phyloP scores from a whole-genome alignment of 139 green algal species.

The Bryopsis sp. region DNA sequence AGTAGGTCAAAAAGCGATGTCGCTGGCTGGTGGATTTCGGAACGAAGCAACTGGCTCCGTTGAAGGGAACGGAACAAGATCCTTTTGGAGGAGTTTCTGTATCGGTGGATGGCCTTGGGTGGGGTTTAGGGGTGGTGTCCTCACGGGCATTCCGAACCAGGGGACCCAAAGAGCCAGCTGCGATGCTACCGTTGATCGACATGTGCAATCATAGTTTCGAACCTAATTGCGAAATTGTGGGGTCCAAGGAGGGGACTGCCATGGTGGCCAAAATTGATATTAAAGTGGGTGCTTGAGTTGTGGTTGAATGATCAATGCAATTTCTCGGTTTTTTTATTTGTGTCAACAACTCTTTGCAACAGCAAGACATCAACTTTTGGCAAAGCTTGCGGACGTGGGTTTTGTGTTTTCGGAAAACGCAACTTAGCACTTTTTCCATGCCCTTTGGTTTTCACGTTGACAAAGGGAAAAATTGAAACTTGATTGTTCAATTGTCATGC shows the following conservation, averaged over 20 bases:
- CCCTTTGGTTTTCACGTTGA: background rate
- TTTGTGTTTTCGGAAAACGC: background rate
- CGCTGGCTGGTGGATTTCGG: constrained; percentile 54
- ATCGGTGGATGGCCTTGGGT: constrained; percentile 33
- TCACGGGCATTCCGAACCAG: constrained; percentile 59
- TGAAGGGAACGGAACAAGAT: constrained; percentile 33
- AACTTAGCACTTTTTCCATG: background rate
- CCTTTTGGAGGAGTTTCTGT: background rate
- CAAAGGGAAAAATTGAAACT: background rate
- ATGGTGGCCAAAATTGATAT: background rate
- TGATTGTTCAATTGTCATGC: background rate
- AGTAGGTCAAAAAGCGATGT: constrained; percentile 55
- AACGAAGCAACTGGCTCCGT: constrained; percentile 21
- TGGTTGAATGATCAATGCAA: background rate
- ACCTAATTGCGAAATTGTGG: constrained; percentile 14
- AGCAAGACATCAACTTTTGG: background rate
- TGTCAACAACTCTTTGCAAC: background rate
- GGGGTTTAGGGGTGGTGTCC: constrained; percentile 60
- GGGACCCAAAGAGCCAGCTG: constrained; percentile 45
- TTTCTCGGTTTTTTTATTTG: background rate
- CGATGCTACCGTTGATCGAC: constrained; percentile 72
- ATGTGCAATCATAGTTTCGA: constrained; percentile 72
- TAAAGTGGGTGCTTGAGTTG: background rate
- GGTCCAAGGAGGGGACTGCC: background rate
- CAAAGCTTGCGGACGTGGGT: background rate